Evolutionary conservation across 345 rosid species (phyloP), one percentile per base, ranked within the genome.

Genomic region (Cardiospermum halicacabum): DNA sequence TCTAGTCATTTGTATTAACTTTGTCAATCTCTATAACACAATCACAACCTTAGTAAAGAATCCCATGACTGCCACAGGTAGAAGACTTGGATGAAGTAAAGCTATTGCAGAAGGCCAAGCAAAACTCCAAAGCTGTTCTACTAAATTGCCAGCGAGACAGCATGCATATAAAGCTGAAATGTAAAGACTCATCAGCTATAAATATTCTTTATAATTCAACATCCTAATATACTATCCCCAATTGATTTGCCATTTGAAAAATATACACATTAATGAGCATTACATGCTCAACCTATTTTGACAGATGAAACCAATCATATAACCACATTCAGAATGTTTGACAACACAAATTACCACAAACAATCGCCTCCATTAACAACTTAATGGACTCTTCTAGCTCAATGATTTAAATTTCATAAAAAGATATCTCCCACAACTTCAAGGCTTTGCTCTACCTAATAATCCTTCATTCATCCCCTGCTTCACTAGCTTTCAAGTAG

Each of bases 41-140:
- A 56, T 69, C 1, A 49, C 69, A 71, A 93, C 84, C 89, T 93
- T 93, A 18, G 91, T 72, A 61, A 86, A 81, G 60, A 90, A 93
- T 37, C 97, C 91, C 78, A 90, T 77, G 78, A 85, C 81, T 40
- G 98, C 98, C 67, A 93, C 97, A 0, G 98, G 98, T 70, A 88
- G 82, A 74, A 93, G 95, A 79, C 97, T 93, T 11, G 96, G 88
- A 79, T 90, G 88, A 56, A 90, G 86, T 89, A 93, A 57, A 9
- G 96, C 97, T 56, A 93, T 90, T 36, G 98, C 90, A 51, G 96
- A 88, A 2, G 98, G 98, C 97, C 96, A 93, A 59, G 94, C 92
- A 69, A 93, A 93, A 67, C 77, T 88, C 98, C 97, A 90, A 1
- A 93, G 85, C 68, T 87, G 94, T 59, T 93, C 98, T 70, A 93